phyloP scores from a whole-genome alignment of 1,284 basidiomycete genomes.

The Kalmanozyma brasiliensis region DNA sequence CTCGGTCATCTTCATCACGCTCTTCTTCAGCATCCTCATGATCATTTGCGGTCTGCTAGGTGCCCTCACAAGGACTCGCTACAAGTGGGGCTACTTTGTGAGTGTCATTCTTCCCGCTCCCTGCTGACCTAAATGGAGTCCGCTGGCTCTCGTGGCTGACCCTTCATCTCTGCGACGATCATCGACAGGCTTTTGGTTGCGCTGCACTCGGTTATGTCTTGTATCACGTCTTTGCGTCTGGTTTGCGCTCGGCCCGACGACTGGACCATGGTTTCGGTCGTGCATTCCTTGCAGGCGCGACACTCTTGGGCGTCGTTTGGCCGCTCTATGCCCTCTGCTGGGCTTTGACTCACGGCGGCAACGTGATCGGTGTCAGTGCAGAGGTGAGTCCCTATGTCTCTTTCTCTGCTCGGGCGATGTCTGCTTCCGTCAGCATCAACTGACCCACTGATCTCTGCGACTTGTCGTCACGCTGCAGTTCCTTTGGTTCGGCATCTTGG shows the following conservation, averaged over 20 bases:
- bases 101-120: constrained; percentile 34
- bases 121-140: background rate
- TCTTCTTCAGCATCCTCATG: constrained; percentile 72
- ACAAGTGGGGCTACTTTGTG: constrained; percentile 71
- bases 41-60: constrained; percentile 73
- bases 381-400: constrained; percentile 14
- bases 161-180: background rate
- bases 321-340: constrained; percentile 68
- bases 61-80: constrained; percentile 71
- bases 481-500: constrained; percentile 74
- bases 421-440: background rate
- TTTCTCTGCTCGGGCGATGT: background rate
- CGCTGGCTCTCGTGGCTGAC: background rate
- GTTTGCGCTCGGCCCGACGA: constrained; percentile 67
- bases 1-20: constrained; percentile 72
- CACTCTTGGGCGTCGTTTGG: constrained; percentile 53
- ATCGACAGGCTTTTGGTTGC: constrained; percentile 67
- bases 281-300: constrained; percentile 70
- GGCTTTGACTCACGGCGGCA: constrained; percentile 72
- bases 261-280: constrained; percentile 68
- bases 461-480: constrained; percentile 53
- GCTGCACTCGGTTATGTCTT: constrained; percentile 69
- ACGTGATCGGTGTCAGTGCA: constrained; percentile 69
- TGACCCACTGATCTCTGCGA: constrained; percentile 64
- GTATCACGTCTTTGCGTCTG: constrained; percentile 64